Base-by-base conservation (phyloP, 2,329 filamentous ascomycete species). In the Emericellopsis atlantica region DNA sequence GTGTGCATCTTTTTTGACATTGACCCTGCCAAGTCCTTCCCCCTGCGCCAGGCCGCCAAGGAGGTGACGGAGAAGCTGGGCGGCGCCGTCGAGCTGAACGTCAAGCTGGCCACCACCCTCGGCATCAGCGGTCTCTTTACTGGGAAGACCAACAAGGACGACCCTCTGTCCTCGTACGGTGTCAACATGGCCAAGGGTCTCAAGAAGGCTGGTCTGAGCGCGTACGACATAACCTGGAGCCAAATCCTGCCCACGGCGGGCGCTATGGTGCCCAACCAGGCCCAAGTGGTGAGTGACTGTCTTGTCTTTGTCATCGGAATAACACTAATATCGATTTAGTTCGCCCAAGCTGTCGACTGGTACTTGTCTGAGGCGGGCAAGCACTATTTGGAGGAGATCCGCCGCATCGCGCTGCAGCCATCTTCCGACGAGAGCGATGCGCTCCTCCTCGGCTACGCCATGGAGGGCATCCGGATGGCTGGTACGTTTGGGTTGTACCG, bases 311-410 rank as follows among this genome's bases (percentile, higher is more conserved):
- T 32, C 18, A 36, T 26, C 16, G 11, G 7, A 9, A 35, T 21
- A 7, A 33, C 47, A n/a, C 49, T 57, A 36, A 60, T 42, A 18
- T 2, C 2, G 9, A 5, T n/a, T 10, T 45, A 79, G 69, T 86
- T 88, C 53, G 76, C 80, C 2, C 80, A 84, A 61, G 69, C 81
- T 2, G 65, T 87, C 15, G 82, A 88, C 54, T 87, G 75, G 60
- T 88, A 83, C 53, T 68, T 88, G 5, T 72, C 74, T 0, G 62
- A 70, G 3, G 60, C 72, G 26, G 73, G 76, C 48, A 59, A 65
- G 41, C 48, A 62, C 11, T 66, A 86, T 50, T 57, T 83, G 1
- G 64, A 72, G 0, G 73, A 78, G 35, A 69, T 89, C 41, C 70
- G 80, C 48, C 62, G 62, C 15, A 62, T 83, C 14, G 75, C 84